phyloP scores from a whole-genome alignment of 148 eudicot genomes.

The Dianthus caryophyllus region DNA sequence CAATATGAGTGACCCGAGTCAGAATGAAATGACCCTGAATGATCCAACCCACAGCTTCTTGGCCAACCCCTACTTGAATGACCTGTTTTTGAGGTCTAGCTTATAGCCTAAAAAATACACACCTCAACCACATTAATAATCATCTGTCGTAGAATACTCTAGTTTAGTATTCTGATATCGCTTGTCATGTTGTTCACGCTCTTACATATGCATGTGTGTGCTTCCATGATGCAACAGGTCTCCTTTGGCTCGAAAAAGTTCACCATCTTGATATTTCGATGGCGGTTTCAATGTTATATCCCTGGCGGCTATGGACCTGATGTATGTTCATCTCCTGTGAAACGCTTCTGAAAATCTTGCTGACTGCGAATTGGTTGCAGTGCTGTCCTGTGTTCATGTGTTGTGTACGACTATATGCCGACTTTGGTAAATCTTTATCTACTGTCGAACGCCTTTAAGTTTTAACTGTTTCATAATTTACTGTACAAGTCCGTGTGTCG shows the following conservation, averaged over 20 bases:
- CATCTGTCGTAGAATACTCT: too few species aligned
- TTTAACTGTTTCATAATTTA: too few species aligned
- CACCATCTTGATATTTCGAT: constrained; percentile 26
- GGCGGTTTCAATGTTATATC: neutral
- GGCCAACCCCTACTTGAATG: too few species aligned
- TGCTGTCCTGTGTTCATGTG: constrained; percentile 19
- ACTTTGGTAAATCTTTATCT: neutral
- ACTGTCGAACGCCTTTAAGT: constrained; percentile 9
- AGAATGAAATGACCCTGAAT: too few species aligned
- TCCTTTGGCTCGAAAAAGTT: constrained; percentile 37
- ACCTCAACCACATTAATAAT: too few species aligned
- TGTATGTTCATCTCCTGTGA: neutral
- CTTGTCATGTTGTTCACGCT: neutral
- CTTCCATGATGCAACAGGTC: constrained; percentile 31
- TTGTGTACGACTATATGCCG: neutral
- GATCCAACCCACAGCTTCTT: too few species aligned
- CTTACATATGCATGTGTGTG: neutral
- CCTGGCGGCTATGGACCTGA: neutral
- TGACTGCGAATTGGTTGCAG: constrained; percentile 8
- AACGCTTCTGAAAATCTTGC: constrained; percentile 1
- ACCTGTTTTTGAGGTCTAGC: too few species aligned
- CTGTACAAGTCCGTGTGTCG: too few species aligned
- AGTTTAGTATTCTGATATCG: too few species aligned
- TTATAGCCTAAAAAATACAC: too few species aligned
- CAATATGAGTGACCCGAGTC: too few species aligned